These are phyloP conservation scores for Cyamopsis tetragonoloba DNA, from an alignment of 306 rosid species.

Conservation along the genomic window DNA sequence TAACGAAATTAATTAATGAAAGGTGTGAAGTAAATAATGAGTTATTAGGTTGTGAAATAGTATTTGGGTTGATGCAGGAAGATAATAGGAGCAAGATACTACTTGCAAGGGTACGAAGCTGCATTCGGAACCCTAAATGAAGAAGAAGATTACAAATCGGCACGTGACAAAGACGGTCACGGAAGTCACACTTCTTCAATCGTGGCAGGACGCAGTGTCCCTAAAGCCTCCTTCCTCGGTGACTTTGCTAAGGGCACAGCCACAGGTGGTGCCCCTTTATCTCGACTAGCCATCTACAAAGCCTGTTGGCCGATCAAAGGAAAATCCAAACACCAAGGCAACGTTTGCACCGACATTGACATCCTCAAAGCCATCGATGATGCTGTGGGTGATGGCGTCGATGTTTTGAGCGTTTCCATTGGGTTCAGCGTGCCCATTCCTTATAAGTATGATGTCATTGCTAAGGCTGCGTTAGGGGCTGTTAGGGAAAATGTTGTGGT, in stretches of 20 bases:
- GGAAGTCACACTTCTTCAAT: conserved; percentile 92
- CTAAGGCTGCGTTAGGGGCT: conserved; percentile 64
- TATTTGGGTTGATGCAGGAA: conserved; percentile 43
- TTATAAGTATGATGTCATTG: conserved; percentile 57
- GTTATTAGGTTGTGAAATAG: too few species aligned
- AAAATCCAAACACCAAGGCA: conserved; percentile 49
- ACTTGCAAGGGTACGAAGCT: conserved; percentile 56
- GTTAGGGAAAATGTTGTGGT: conserved; percentile 66
- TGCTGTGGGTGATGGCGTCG: conserved; percentile 79
- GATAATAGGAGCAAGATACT: conserved; percentile 80
- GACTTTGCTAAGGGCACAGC: conserved; percentile 75
- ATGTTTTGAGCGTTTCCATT: conserved; percentile 69
- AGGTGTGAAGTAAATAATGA: too few species aligned
- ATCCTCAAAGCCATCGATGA: conserved; percentile 87
- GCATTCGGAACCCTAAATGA: conserved; percentile 48
- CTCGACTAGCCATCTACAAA: conserved; percentile 76
- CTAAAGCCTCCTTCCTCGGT: conserved; percentile 47
- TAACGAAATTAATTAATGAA: too few species aligned
- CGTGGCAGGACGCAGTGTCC: conserved; percentile 59
- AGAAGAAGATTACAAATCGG: conserved; percentile 60
- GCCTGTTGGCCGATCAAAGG: conserved; percentile 91
- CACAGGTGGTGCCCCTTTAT: conserved; percentile 77
- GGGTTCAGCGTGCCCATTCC: conserved; percentile 39
- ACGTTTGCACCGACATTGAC: conserved; percentile 64
- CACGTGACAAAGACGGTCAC: conserved; percentile 87